Base-by-base conservation (phyloP, 2,329 filamentous ascomycete species). In the Aspergillus amoenus region DNA sequence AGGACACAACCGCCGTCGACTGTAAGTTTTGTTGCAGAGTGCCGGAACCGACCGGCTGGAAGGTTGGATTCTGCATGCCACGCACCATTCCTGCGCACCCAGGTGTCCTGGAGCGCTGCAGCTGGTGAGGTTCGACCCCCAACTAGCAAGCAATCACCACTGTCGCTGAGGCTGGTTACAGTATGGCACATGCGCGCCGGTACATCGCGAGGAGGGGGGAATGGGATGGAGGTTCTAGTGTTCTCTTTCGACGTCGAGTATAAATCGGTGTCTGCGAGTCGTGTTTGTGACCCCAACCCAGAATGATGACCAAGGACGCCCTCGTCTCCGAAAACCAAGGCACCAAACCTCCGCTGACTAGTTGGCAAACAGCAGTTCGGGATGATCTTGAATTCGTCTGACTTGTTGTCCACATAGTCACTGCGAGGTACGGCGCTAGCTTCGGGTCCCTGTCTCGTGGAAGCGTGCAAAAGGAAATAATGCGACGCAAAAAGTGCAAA, bases 401-500 rank as follows among this genome's bases (percentile, higher is more conserved):
- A 65, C 17, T 52, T 42, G 24, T 60, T 44, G 18, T 60, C 56
- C 13, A 11, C 12, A 32, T 44, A 17, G 12, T 24, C 12, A 3
- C 52, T 44, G 7, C 41, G 12, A 2, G 7, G 22, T 17, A 40
- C 27, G 9, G 47, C 41, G 22, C 5, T 11, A 34, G 56, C 39
- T 40, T 34, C 34, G 22, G 2, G 6, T 45, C 46, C 45, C 7
- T 47, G 52, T 52, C 48, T 27, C 61, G 65, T 84, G 42, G 77
- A 81, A 13, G 91, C 90, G 50, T 85, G 79, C 8, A 96, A 79
- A 43, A 97, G 76, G 64, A 93, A 89, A 73, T 96, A 96, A 73
- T 97, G 93, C 34, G 87, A 86, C 2, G 84, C 86, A 71, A 95
- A 96, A 1, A 96, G 78, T 2, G 89, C 87, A 69, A 97, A 92